These are phyloP conservation scores for Hanseniaspora occidentalis DNA, from an alignment of 805 yeast species.

Conservation along the genomic window DNA sequence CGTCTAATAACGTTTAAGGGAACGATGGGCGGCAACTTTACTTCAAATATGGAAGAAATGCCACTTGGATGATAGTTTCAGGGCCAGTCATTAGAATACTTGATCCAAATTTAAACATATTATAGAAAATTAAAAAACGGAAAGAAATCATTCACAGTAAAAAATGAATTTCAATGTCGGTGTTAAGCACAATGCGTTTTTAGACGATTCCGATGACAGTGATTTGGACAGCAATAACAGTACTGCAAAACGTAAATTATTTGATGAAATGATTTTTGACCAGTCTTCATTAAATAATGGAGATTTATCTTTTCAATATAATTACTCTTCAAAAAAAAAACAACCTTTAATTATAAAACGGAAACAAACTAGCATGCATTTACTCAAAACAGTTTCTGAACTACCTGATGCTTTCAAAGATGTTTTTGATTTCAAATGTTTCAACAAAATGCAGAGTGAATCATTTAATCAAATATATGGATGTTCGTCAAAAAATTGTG, in stretches of 20 bases:
- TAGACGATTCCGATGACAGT: constrained; percentile 13
- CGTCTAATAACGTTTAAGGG: too few species aligned
- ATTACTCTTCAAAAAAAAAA: not conserved
- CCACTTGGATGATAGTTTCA: too few species aligned
- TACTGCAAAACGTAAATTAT: constrained; percentile 1
- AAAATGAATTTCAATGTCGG: constrained; percentile 11
- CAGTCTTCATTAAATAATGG: not conserved
- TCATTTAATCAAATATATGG: constrained; percentile 29
- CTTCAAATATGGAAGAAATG: too few species aligned
- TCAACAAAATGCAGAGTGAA: constrained; percentile 40
- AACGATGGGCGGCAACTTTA: too few species aligned
- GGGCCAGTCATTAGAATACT: too few species aligned
- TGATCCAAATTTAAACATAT: too few species aligned
- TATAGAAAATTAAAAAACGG: not conserved
- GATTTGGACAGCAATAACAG: not conserved
- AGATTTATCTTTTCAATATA: constrained; percentile 1
- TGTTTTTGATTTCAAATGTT: constrained; percentile 25
- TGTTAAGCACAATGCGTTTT: constrained; percentile 13
- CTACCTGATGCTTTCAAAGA: constrained; percentile 28
- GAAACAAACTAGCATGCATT: not conserved
- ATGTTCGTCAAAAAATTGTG: constrained; percentile 26
- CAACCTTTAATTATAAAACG: constrained; percentile 1
- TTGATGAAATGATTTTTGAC: constrained; percentile 4
- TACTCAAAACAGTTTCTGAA: constrained; percentile 7
- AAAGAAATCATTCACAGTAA: not conserved